Base-by-base conservation (phyloP, 176 grass and related monocot species). In the Triticum monococcum region DNA sequence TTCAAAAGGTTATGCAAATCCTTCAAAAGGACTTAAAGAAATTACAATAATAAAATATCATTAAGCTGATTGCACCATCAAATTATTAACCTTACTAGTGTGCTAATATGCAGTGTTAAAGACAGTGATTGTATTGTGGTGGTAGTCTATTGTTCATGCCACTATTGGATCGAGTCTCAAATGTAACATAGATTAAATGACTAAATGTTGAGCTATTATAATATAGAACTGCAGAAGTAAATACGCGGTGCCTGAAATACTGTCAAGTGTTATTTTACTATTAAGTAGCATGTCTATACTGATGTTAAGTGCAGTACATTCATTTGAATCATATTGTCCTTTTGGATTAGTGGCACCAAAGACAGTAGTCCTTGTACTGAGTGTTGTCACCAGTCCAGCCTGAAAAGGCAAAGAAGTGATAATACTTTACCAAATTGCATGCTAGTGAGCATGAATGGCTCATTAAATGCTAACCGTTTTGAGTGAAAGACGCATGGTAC, bases 341-440 rank as follows among this genome's bases (percentile, higher is more conserved):
- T 98, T 98, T 75, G 96, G 93, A 92, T 98, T 98, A 64, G 96
- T 98, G 41, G 93, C 93, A 35, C 96, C 93, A 68, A 98, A 94
- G 24, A 98, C 93, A 14, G 88, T 89, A 84, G 96, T 98, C 70
- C 86, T 98, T 67, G 93, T 92, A 87, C 79, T 95, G 62, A 98
- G 90, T 89, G 93, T 98, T 69, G 96, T 98, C 50, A 98, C 96
- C 54, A 98, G 75, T 26, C 96, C 96, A 63, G 96, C 96, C 96
- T 98, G 93, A 24, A 24, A 93, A 81, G 30, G 72, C 25, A 84
- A 75, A 36, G 82, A 82, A 79, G 77, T 25, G 79, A 67, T 31
- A 40, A 14, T 77, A 25, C 25, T 75, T 30, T 33, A 79, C 74
- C 28, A 83, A 86, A 65, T 10, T 87, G 24, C 36, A 86, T 9